These are phyloP conservation scores for Fraxinus dipetala DNA, from an alignment of 305 asterid genomes.

Conservation along the genomic window DNA sequence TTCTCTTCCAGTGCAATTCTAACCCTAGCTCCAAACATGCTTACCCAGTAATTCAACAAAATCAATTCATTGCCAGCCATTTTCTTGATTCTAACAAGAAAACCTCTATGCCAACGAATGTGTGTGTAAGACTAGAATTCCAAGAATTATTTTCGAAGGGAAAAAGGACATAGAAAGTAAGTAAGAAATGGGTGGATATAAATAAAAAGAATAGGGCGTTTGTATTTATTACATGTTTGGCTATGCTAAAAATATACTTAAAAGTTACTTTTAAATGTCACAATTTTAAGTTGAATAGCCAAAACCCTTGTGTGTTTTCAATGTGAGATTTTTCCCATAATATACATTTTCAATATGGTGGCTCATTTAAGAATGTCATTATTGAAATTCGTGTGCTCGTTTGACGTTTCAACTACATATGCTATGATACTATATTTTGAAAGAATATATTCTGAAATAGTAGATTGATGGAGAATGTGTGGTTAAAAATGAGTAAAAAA, in stretches of 20 bases:
- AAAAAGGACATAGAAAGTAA: neutral
- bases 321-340: no score
- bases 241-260: neutral
- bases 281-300: neutral
- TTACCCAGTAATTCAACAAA: constrained; percentile 34
- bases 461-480: no score
- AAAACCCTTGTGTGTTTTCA: no score
- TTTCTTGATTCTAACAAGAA: neutral
- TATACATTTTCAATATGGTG: neutral
- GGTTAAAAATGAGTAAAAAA: no score
- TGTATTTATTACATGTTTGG: neutral
- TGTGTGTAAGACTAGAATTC: neutral
- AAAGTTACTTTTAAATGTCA: neutral
- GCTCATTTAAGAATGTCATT: neutral
- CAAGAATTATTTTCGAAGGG: neutral
- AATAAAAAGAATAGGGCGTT: neutral
- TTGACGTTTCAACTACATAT: neutral
- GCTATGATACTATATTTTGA: no score
- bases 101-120: neutral
- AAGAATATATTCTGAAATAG: no score
- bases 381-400: neutral
- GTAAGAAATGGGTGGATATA: neutral
- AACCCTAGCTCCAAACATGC: constrained; percentile 37
- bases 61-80: constrained; percentile 11
- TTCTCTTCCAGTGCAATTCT: constrained; percentile 47